A percentile compares a stretch with the other conserved stretches of the same genome.
These are phyloP conservation scores for Raffaelea arxii DNA, from an alignment of 2,329 filamentous ascomycete species.

Conservation along the genomic window DNA sequence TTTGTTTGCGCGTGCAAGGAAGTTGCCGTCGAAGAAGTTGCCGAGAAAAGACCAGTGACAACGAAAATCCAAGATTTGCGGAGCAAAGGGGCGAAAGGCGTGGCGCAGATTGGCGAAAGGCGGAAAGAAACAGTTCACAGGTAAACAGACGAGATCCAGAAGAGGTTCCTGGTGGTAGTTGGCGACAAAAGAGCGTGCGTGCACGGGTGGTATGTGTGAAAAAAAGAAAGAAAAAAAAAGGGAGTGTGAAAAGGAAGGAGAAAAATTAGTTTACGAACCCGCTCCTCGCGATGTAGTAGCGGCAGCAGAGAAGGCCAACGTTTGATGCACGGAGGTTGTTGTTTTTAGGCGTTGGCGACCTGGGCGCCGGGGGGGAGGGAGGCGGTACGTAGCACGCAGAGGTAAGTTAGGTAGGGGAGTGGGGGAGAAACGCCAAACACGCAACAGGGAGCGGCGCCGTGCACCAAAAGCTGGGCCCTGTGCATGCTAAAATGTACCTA, in stretches of 20 bases:
- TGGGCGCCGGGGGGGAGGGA: not conserved
- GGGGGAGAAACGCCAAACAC: slow-evolving; percentile 1
- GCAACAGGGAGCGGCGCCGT: not conserved
- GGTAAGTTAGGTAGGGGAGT: slow-evolving; percentile 1
- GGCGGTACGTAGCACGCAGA: not conserved
- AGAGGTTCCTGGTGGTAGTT: not conserved
- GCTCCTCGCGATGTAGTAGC: slow-evolving; percentile 7
- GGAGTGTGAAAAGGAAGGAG: slow-evolving; percentile 1
- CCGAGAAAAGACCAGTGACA: no score
- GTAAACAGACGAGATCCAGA: not conserved
- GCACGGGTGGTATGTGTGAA: not conserved
- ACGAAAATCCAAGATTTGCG: no score
- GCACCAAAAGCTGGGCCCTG: no score
- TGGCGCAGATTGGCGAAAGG: no score
- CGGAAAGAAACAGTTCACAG: no score
- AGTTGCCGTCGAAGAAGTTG: no score
- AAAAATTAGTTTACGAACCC: slow-evolving; percentile 9
- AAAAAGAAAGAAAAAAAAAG: slow-evolving; percentile 2
- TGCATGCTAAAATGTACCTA: no score
- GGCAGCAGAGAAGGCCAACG: slow-evolving; percentile 10
- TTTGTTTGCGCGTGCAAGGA: no score
- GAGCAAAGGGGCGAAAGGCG: no score
- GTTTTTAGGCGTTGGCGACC: slow-evolving; percentile 13
- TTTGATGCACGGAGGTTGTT: slow-evolving; percentile 9
- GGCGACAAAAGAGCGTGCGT: not conserved